A percentile compares a stretch with the other conserved stretches of the same genome.
Conservation (phyloP, 345 rosid species). For the Psidium friedrichsthalianum region DNA sequence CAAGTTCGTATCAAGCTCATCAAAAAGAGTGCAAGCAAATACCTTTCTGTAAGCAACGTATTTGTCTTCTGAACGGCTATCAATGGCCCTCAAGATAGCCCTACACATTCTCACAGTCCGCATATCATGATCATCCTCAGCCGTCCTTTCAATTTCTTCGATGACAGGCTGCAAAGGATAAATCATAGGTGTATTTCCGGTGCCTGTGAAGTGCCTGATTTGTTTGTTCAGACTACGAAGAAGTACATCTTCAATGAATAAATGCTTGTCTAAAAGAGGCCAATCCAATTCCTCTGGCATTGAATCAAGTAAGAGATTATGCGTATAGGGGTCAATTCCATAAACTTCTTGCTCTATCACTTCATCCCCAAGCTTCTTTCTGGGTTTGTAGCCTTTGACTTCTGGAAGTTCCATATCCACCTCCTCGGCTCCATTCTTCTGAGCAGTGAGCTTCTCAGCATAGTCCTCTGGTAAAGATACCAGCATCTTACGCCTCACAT, state of each 20-base stretch:
- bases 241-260: slow-evolving; percentile 78
- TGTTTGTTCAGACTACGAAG: slow-evolving; percentile 77
- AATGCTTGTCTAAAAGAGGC: slow-evolving; percentile 66
- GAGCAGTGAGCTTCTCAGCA: slow-evolving; percentile 84
- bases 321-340: slow-evolving; percentile 97
- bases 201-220: slow-evolving; percentile 79
- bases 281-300: slow-evolving; percentile 90
- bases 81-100: slow-evolving; percentile 76
- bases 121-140: slow-evolving; percentile 58
- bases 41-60: slow-evolving; percentile 99
- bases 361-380: slow-evolving; percentile 81
- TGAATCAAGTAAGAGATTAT: slow-evolving; percentile 95
- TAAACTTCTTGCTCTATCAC: slow-evolving; percentile 98
- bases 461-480: slow-evolving; percentile 95
- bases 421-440: slow-evolving; percentile 83
- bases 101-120: slow-evolving; percentile 61
- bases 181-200: slow-evolving; percentile 89
- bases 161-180: slow-evolving; percentile 68
- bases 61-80: slow-evolving; percentile 78
- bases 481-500: slow-evolving; percentile 79
- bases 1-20: background rate
- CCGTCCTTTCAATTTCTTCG: slow-evolving; percentile 67
- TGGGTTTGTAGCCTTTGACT: slow-evolving; percentile 90
- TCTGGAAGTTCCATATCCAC: slow-evolving; percentile 99
- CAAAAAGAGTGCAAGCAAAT: background rate